Percentiles rank a stretch among this genome's conserved stretches.
These are phyloP conservation scores for Xylaria sp. DNA, from an alignment of 2,329 filamentous ascomycete genomes.

Conservation along the genomic window DNA sequence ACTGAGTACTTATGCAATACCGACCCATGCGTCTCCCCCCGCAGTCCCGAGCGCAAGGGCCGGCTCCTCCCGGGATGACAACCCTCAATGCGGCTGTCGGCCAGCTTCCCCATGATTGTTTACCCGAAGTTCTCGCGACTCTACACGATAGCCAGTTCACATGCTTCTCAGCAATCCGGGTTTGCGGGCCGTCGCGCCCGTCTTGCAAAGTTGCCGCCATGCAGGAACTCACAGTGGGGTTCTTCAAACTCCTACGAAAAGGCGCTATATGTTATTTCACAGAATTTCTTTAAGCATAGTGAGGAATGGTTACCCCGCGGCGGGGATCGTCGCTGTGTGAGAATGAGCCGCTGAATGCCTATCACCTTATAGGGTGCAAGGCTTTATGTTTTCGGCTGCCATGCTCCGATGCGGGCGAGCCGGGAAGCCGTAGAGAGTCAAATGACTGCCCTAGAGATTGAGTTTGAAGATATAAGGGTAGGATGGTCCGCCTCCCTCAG, in stretches of 20 bases:
- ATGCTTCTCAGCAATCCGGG: constrained; percentile 38
- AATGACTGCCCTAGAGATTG: constrained; percentile 18
- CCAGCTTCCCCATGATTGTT: constrained; percentile 42
- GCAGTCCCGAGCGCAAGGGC: constrained; percentile 37
- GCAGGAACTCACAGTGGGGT: constrained; percentile 44
- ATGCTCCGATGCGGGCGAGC: constrained; percentile 64
- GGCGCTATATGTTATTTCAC: constrained; percentile 12
- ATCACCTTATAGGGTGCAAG: constrained; percentile 43
- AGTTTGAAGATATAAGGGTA: constrained; percentile 31
- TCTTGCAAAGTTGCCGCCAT: constrained; percentile 45
- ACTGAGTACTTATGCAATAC: neutral
- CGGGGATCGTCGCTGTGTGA: constrained; percentile 47
- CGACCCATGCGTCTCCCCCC: constrained; percentile 14
- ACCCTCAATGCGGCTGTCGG: constrained; percentile 40
- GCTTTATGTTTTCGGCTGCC: constrained; percentile 58
- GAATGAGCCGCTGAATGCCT: constrained; percentile 45
- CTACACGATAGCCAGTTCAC: constrained; percentile 17
- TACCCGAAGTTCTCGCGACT: constrained; percentile 44
- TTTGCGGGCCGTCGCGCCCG: constrained; percentile 48
- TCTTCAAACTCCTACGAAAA: constrained; percentile 8
- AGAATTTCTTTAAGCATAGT: constrained; percentile 18
- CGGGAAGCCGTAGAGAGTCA: constrained; percentile 45
- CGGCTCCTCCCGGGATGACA: constrained; percentile 25
- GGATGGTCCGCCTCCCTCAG: constrained; percentile 18
- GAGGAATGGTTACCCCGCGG: constrained; percentile 47